Percentiles rank a stretch among this genome's conserved stretches.
Conservation (phyloP, 164 flowering plant species). For the Buxus sempervirens region DNA sequence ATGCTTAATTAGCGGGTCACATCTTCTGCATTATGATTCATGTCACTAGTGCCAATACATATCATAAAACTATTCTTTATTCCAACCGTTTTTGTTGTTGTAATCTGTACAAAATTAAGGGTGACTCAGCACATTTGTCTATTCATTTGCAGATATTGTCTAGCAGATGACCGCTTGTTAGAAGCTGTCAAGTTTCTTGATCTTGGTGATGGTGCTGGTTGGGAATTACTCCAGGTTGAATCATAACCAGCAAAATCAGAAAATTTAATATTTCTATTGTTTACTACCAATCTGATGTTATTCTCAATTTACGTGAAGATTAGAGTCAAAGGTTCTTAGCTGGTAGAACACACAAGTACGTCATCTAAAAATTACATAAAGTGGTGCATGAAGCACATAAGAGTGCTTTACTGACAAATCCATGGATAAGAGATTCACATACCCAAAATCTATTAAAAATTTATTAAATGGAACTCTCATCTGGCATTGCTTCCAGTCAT, state of each 20-base stretch:
- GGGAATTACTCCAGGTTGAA: constrained; percentile 89
- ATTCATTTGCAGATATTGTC: constrained; percentile 61
- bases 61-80: too few relatives aligned
- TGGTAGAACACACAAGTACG: background rate
- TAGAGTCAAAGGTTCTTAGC: background rate
- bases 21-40: background rate
- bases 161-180: constrained; percentile 73
- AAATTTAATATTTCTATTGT: background rate
- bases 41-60: too few relatives aligned
- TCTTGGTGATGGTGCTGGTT: constrained; percentile 85
- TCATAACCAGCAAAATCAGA: background rate
- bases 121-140: background rate
- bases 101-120: background rate
- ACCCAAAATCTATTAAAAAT: too few relatives aligned
- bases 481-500: too few relatives aligned
- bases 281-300: too few relatives aligned
- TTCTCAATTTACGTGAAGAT: too few relatives aligned
- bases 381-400: background rate
- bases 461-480: too few relatives aligned
- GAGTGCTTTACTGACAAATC: background rate
- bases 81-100: too few relatives aligned
- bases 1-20: background rate
- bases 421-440: background rate
- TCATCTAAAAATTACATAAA: background rate
- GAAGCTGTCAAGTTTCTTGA: constrained; percentile 89